Percentiles rank a stretch among this genome's conserved stretches.
Evolutionary conservation across 805 yeast genomes (phyloP).

Genomic region (Teunomyces lycoperdinae): DNA sequence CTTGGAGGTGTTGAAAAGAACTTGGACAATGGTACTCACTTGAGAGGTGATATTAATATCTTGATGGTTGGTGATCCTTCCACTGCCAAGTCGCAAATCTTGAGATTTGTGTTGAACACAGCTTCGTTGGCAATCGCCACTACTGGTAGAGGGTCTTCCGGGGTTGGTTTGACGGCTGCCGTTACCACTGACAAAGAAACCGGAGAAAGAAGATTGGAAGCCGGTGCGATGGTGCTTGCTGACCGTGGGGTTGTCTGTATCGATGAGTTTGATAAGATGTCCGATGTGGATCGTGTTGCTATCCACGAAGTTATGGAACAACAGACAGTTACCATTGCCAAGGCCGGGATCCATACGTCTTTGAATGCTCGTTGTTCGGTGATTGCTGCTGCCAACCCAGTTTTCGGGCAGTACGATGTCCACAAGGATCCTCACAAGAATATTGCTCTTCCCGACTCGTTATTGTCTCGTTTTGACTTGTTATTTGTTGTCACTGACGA

Average conservation of each 20-base stretch:
- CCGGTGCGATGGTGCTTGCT: slow-evolving; percentile 99
- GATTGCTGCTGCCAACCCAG: slow-evolving; percentile 97
- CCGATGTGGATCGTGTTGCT: slow-evolving; percentile 94
- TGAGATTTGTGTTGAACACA: slow-evolving; percentile 90
- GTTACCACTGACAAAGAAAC: slow-evolving; percentile 96
- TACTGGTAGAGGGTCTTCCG: slow-evolving; percentile 99
- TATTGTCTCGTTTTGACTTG: slow-evolving; percentile 94
- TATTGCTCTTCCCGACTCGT: slow-evolving; percentile 94
- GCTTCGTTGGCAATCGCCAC: slow-evolving; percentile 96
- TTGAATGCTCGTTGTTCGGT: slow-evolving; percentile 96
- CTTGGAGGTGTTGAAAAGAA: slow-evolving; percentile 95
- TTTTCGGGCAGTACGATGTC: slow-evolving; percentile 93
- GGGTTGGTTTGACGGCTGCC: slow-evolving; percentile 99
- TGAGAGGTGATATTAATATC: slow-evolving; percentile 95
- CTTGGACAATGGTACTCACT: slow-evolving; percentile 90
- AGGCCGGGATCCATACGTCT: slow-evolving; percentile 97
- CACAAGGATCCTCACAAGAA: slow-evolving; percentile 95
- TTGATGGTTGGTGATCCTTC: slow-evolving; percentile 99
- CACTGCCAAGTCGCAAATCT: slow-evolving; percentile 94
- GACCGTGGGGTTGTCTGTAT: slow-evolving; percentile 97
- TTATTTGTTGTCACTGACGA: slow-evolving; percentile 95
- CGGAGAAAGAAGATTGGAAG: slow-evolving; percentile 93
- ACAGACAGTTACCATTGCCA: slow-evolving; percentile 96
- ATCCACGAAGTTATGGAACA: slow-evolving; percentile 99
- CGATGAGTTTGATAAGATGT: slow-evolving; percentile 98